These are phyloP conservation scores for Komagataea norvegica DNA, from an alignment of 1,139 yeast species.

Conservation along the genomic window DNA sequence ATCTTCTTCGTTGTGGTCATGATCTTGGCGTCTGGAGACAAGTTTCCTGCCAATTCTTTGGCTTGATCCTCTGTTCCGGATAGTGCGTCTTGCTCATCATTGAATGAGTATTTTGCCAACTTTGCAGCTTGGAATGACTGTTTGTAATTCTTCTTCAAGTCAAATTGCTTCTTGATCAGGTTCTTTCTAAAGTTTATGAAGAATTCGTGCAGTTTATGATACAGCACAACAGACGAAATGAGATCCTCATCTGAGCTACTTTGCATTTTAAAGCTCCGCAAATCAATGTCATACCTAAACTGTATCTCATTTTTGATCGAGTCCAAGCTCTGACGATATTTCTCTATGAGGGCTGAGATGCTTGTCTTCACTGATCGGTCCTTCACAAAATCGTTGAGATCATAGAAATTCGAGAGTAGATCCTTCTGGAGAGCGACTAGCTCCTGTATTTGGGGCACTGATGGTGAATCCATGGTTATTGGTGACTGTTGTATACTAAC, in stretches of 20 bases:
- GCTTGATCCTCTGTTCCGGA: constrained; percentile 6
- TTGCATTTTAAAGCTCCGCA: constrained; percentile 1
- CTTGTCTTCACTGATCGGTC: constrained; percentile 15
- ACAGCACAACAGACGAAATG: constrained; percentile 5
- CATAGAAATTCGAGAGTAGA: constrained; percentile 12
- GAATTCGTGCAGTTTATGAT: constrained; percentile 15
- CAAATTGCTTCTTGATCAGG: constrained; percentile 17
- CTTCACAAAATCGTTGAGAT: constrained; percentile 9
- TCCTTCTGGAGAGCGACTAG: constrained; percentile 9
- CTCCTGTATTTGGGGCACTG: background rate
- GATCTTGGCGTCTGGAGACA: constrained; percentile 30
- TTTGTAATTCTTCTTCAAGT: constrained; percentile 9
- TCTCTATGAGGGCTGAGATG: constrained; percentile 15
- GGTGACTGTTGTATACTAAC: no score
- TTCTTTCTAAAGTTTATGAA: constrained; percentile 13
- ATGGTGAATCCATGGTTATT: background rate
- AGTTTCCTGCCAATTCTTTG: background rate
- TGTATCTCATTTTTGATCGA: constrained; percentile 16
- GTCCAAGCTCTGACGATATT: constrained; percentile 15
- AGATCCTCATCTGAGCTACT: background rate
- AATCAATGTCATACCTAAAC: constrained; percentile 17
- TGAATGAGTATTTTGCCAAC: constrained; percentile 4
- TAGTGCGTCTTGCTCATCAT: constrained; percentile 11
- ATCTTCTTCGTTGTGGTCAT: constrained; percentile 32
- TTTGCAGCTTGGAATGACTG: constrained; percentile 4